Evolutionary conservation across 257 asterid genomes (phyloP).

Genomic region (Gentiana macrophylla): DNA sequence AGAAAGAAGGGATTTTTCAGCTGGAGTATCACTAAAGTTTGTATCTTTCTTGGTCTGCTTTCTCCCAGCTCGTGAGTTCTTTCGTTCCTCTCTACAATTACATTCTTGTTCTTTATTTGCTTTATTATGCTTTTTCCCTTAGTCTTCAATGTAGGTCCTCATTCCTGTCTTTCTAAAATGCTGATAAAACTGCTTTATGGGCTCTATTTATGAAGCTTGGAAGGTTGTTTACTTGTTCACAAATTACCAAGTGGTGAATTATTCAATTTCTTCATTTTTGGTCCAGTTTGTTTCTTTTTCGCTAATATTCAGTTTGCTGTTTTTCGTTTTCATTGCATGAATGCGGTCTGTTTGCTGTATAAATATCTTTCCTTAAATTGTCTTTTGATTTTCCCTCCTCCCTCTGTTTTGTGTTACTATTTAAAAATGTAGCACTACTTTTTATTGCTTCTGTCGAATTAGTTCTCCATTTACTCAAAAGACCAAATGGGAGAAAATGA

Average conservation of each 20-base stretch:
- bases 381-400: background rate
- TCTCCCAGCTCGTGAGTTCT: conserved; percentile 6
- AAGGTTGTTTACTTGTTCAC: no score
- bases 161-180: background rate
- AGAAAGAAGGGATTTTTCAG: background rate
- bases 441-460: no score
- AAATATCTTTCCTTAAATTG: background rate
- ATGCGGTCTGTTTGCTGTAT: background rate
- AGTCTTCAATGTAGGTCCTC: background rate
- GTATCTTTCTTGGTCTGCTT: background rate
- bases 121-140: background rate
- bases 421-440: no score
- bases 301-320: background rate
- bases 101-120: background rate
- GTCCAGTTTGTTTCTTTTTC: background rate
- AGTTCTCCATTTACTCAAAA: no score
- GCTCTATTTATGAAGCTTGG: background rate
- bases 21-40: background rate
- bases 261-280: background rate
- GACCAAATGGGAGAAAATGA: no score
- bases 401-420: no score
- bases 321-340: background rate
- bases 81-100: background rate
- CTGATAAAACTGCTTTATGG: background rate
- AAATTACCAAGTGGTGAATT: no score